Evolutionary conservation across 2,329 filamentous ascomycete genomes (phyloP).

Genomic region (Ophiocordyceps polyrhachis-furcata): DNA sequence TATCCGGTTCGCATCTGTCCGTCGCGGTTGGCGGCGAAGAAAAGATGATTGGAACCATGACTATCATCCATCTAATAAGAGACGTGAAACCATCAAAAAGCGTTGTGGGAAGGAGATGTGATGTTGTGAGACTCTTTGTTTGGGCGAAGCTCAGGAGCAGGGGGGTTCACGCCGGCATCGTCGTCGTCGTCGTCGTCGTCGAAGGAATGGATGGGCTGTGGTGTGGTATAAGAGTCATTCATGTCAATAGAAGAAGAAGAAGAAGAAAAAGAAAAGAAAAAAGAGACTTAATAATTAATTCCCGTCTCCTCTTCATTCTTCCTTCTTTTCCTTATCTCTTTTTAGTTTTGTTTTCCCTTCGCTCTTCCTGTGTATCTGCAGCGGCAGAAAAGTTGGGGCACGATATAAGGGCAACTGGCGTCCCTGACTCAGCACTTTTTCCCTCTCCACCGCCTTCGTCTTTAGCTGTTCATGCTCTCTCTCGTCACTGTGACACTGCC

Average conservation of each 20-base stretch:
- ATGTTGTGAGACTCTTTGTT: too few species aligned
- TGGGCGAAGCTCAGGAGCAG: too few species aligned
- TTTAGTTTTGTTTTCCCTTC: slow-evolving; percentile 1
- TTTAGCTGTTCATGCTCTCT: background rate
- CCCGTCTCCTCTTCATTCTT: too few species aligned
- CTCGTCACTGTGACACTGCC: background rate
- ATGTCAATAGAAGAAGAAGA: too few species aligned
- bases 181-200: too few species aligned
- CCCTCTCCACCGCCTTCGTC: slow-evolving; percentile 6
- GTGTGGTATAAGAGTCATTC: too few species aligned
- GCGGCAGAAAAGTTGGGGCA: slow-evolving; percentile 18
- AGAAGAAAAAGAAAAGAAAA: too few species aligned
- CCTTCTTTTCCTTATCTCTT: background rate
- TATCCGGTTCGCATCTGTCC: background rate
- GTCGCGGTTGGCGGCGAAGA: background rate
- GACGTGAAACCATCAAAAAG: too few species aligned
- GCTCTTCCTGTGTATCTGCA: slow-evolving; percentile 18
- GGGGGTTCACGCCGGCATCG: too few species aligned
- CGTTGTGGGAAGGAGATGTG: too few species aligned
- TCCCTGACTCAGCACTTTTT: slow-evolving; percentile 24
- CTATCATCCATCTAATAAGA: background rate
- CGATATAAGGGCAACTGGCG: slow-evolving; percentile 18
- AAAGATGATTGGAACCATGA: background rate
- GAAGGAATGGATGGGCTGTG: too few species aligned
- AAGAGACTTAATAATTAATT: too few species aligned